Base-by-base conservation (phyloP, 192 early-diverging fungal species). In the Chytriomyces sp. region DNA sequence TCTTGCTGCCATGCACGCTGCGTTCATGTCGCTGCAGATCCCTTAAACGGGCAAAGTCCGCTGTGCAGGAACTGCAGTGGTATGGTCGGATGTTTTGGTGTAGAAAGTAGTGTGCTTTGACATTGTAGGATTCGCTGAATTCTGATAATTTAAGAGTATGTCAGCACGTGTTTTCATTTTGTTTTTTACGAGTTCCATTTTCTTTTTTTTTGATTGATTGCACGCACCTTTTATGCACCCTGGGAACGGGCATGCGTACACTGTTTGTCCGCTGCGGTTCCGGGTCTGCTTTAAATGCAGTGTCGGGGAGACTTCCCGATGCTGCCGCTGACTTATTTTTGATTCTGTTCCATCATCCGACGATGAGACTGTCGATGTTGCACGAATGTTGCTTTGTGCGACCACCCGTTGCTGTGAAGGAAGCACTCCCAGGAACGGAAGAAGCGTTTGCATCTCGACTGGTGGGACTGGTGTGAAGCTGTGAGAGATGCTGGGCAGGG, bases 61-160 rank as follows among this genome's bases (percentile, higher is more conserved):
- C 16, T 6, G 7, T 20, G 66, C 66, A 67, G 2, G 8, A 47
- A 10, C 16, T 8, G 45, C 66, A 67, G 13, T 67, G 26, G 66
- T 45, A 67, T 46, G 23, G 28, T 7, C 66, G 66, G 13, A 67
- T 45, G 66, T 67, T 67, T 8, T n/a, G 10, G 44, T 67, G 66
- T 3, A 67, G 66, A 13, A 28, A 18, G 44, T n/a, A 67, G 66
- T 67, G 66, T 3, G 66, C 24, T 48, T 67, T 67, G 20, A 67
- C 43, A 44, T 67, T 67, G 43, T 67, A 67, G 2, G 45, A 43
- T 44, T 67, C 24, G 43, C 43, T 67, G 23, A 67, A 67, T 67
- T 43, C 13, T 35, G 35, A 35, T 35, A 35, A 35, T 35, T 35
- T 35, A 35, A 35, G 35, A 35, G 35, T 35, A 2, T 35, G 0